Evolutionary conservation across 441 rosid species (phyloP), one percentile per base, ranked within the genome.

Genomic region (Syzygium malaccense): DNA sequence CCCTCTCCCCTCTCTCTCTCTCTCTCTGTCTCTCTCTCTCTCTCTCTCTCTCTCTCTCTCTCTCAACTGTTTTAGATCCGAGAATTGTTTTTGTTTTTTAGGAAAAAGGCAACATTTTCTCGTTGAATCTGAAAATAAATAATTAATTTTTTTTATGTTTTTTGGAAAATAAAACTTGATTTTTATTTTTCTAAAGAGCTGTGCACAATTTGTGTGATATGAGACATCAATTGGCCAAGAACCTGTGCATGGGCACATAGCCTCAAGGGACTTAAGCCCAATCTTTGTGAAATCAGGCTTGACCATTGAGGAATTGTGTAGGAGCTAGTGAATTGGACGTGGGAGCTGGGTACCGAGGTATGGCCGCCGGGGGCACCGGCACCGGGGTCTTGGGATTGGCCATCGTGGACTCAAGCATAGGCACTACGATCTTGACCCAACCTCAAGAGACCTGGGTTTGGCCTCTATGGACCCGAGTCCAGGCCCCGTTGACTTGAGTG

Each of bases 221-320:
- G 17, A 18, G 6, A 62, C 18, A 14, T 49, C 53, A 14, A 49
- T 2, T 12, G 12, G 14, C 53, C 12, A 49, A 12, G 53, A 49
- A 49, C 53, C 12, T 12, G 14, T 49, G 53, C 53, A 49, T 12
- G 53, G 14, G 53, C 53, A 12, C 55, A 1, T 45, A 45, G 48
- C 48, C 11, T 32, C 3, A 8, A 64, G 41, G 6, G 2, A 0
- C 33, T 28, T 66, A 32, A 0, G 0, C 2, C 10, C 3, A 30
- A 15, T 9, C 12, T 32, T 2, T 8, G 3, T 32, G 23, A 4
- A 30, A 17, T 0, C 0, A 4, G 0, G 17, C 19, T 62, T 18
- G 0, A 0, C 2, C 41, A 1, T 66, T 0, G 4, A 32, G 13
- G 75, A 66, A 32, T 66, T 23, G 1, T 2, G 25, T 54, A 19